These are phyloP conservation scores for Leishmania tropica DNA, from an alignment of 208 protist species.

Conservation along the genomic window DNA sequence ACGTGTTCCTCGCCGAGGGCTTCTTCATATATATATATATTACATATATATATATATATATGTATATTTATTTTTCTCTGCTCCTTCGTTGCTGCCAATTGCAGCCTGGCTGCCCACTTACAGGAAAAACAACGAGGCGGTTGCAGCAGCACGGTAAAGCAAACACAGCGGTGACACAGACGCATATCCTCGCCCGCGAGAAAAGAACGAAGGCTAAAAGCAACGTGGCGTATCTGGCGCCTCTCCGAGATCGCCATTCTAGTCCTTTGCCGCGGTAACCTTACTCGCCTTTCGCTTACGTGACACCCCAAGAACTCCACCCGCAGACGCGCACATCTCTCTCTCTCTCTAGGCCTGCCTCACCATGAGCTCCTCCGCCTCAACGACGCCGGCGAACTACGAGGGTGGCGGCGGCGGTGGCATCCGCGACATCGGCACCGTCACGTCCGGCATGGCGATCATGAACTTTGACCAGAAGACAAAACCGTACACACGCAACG, in stretches of 20 bases:
- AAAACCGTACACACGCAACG: slow-evolving; percentile 78
- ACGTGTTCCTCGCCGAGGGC: neutral
- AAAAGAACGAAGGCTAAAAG: neutral
- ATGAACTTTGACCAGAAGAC: slow-evolving; percentile 88
- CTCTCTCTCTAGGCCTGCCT: slow-evolving; percentile 4
- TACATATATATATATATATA: too few species aligned
- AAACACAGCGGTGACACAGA: neutral
- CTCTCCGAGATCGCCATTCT: neutral
- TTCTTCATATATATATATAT: too few species aligned
- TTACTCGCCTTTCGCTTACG: neutral
- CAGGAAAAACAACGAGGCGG: neutral
- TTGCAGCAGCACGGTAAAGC: neutral
- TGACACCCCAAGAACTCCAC: neutral
- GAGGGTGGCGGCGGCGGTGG: slow-evolving; percentile 61
- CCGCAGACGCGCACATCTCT: neutral
- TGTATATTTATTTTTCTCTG: neutral
- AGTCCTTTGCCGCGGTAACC: neutral
- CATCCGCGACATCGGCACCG: slow-evolving; percentile 78
- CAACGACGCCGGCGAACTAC: slow-evolving; percentile 13
- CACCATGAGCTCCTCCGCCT: slow-evolving; percentile 26
- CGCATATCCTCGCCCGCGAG: neutral
- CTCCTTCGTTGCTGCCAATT: slow-evolving; percentile 9
- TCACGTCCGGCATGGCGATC: slow-evolving; percentile 84
- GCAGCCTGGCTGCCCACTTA: neutral
- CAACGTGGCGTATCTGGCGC: neutral